phyloP scores from a whole-genome alignment of 106 monocot species.

The Dendrobium catenatum region DNA sequence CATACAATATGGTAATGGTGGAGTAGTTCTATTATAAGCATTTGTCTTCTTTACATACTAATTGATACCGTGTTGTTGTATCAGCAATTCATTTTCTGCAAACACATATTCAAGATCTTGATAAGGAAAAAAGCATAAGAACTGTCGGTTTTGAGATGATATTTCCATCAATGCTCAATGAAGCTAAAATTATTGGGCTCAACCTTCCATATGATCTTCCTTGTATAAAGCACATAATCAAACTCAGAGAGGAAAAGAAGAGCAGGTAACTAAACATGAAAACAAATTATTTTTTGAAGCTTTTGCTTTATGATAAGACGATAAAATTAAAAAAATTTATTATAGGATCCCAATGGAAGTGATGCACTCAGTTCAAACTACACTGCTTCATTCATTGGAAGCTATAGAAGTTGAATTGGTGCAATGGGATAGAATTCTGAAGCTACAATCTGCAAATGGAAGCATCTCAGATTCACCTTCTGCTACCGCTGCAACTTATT shows the following conservation, averaged over 20 bases:
- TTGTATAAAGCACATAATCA: neutral
- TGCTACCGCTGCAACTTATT: constrained; percentile 10
- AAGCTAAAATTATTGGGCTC: neutral
- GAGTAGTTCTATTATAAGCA: too few species aligned
- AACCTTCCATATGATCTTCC: neutral
- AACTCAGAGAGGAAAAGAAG: neutral
- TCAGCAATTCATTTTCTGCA: too few species aligned
- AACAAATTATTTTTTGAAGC: neutral
- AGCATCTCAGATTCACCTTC: constrained; percentile 4
- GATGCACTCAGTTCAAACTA: neutral
- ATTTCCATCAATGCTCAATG: neutral
- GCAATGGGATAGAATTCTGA: constrained; percentile 13
- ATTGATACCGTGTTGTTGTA: too few species aligned
- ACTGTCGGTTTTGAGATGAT: neutral
- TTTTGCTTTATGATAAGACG: neutral
- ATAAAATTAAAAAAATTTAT: neutral
- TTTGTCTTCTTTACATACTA: too few species aligned
- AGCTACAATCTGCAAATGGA: constrained; percentile 10
- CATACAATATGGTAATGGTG: too few species aligned
- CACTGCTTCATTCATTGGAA: neutral
- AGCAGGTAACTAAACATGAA: neutral
- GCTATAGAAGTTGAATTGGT: constrained; percentile 8
- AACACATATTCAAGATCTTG: too few species aligned
- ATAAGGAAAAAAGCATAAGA: neutral
- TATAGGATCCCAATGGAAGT: neutral